Evolutionary conservation across 192 early-diverging fungal species (phyloP), one percentile per base, ranked within the genome.

Genomic region (Chytriomyces confervae): DNA sequence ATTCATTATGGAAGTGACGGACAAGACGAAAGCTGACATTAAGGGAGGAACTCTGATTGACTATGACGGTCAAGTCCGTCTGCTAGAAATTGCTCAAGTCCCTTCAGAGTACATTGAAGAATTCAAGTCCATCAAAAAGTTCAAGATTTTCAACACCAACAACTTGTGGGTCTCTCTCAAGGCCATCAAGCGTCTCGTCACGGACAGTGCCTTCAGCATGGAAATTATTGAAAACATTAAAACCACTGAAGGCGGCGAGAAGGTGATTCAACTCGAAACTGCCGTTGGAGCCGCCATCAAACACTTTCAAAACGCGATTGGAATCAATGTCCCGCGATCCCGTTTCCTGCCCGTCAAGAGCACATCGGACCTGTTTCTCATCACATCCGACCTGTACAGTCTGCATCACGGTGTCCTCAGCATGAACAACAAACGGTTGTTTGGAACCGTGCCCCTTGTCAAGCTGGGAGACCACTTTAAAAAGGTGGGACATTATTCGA

Each of bases 41-140:
- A 99, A 99, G 91, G 98, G 97, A 77, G 97, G 98, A 77, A 99
- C 98, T n/a, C 85, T 99, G 27, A 96, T 99, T 76, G 95, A 99
- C 77, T 97, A 99, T 85, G 95, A 98, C 72, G 96, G 95, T 29
- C 85, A 88, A 69, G 91, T 99, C 75, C 92, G 96, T 47, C 88
- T 99, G 48, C 87, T 98, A 8, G 98, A 99, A 86, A 96, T 99
- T 81, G 98, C 98, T 9, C 98, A 99, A 87, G 98, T 99, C n/a
- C 96, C 98, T 36, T 83, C 91, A 69, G 95, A 95, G 71, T 94
- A 97, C 77, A 93, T 79, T 49, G 96, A 99, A 80, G 98, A 99
- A 79, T 99, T 99, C 82, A 99, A 99, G 86, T 94, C 92, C 62
- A 91, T 99, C 86, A 99, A 98, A 84, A 99, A 99, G 86, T 99